Evolutionary conservation across 2,329 filamentous ascomycete species (phyloP).

Genomic region (Penicillium hordei): DNA sequence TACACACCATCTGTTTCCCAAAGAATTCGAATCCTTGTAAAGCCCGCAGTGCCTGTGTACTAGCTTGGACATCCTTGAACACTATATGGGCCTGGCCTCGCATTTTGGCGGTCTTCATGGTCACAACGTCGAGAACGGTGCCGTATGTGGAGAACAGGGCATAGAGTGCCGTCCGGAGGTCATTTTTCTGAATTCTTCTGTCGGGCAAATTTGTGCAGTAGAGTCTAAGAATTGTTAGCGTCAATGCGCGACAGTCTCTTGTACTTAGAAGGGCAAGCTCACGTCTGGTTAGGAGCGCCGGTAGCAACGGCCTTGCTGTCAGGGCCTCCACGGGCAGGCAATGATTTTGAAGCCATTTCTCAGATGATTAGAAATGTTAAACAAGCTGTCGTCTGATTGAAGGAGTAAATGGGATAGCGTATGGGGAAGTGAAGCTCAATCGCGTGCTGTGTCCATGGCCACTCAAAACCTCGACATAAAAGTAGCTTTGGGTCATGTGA

Average conservation of each 20-base stretch:
- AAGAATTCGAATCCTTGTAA: conserved; percentile 84
- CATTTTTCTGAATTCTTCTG: conserved; percentile 78
- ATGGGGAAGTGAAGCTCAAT: conserved; percentile 10
- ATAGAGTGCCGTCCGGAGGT: conserved; percentile 84
- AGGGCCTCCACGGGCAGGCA: conserved; percentile 43
- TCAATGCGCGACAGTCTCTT: conserved; percentile 4
- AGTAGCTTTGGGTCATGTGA: conserved; percentile 23
- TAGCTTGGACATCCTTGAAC: conserved; percentile 84
- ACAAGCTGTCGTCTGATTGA: neutral
- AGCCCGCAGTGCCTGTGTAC: conserved; percentile 88
- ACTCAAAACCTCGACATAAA: conserved; percentile 14
- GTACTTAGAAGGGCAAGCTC: conserved; percentile 38
- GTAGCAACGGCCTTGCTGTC: conserved; percentile 39
- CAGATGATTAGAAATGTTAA: neutral
- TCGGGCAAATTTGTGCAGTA: conserved; percentile 88
- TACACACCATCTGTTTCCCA: conserved; percentile 76
- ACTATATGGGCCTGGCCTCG: conserved; percentile 93
- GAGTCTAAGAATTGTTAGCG: conserved; percentile 57
- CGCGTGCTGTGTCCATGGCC: neutral
- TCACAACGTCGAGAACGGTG: conserved; percentile 85
- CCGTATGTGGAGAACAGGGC: conserved; percentile 93
- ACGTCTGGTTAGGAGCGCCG: conserved; percentile 75
- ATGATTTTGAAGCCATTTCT: conserved; percentile 42
- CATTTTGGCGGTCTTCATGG: conserved; percentile 87
- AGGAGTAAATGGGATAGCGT: neutral